Conservation (phyloP, 2,329 filamentous ascomycete species). For the Nothophaeocryptopus gaeumannii region DNA sequence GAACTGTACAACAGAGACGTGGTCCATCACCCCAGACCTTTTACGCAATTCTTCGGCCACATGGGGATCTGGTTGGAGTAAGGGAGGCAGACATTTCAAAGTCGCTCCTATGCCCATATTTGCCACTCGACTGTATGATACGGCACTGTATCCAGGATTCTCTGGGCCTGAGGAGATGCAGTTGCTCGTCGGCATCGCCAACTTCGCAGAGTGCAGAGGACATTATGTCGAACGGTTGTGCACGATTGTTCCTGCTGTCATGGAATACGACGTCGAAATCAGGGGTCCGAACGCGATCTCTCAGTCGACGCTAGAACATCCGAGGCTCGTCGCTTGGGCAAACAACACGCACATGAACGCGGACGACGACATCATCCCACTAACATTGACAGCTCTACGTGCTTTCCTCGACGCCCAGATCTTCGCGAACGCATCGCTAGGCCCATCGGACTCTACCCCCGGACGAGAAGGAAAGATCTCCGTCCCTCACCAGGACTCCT, state of each 20-base stretch:
- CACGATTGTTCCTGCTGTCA: constrained; percentile 7
- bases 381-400: not conserved
- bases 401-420: not conserved
- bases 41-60: not conserved
- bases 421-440: not conserved
- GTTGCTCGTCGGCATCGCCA: not conserved
- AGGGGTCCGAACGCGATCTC: constrained; percentile 3
- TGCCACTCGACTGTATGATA: not conserved
- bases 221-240: constrained; percentile 3
- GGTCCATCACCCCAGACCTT: not conserved
- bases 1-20: not conserved
- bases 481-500: not conserved
- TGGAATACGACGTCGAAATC: constrained; percentile 11
- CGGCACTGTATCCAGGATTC: not conserved
- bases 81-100: not conserved
- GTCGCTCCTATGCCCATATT: not conserved
- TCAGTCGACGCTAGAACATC: constrained; percentile 3
- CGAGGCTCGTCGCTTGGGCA: constrained; percentile 2
- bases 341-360: constrained; percentile 10
- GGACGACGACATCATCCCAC: not conserved
- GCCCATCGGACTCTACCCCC: not conserved
- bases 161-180: constrained; percentile 1
- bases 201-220: constrained; percentile 7
- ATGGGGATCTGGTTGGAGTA: not conserved
- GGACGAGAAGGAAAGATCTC: not conserved